Conservation (phyloP, 805 yeast genomes). For the Suhomyces sp. region DNA sequence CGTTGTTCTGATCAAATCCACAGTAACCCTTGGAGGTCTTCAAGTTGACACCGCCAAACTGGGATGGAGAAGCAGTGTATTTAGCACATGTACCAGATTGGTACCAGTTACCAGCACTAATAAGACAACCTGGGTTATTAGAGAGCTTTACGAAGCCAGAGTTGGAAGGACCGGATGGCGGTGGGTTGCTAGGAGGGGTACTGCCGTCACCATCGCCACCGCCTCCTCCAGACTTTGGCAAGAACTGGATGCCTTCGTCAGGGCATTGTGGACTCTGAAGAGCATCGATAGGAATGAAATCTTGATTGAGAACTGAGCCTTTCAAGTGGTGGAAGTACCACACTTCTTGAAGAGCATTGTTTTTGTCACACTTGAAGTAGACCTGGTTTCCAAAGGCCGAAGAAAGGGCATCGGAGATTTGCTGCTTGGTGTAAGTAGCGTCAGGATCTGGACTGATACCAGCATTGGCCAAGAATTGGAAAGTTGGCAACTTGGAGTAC, state of each 20-base stretch:
- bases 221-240: constrained; percentile 52
- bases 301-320: constrained; percentile 17
- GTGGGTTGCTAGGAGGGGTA: constrained; percentile 1
- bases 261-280: constrained; percentile 62
- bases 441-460: constrained; percentile 68
- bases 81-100: constrained; percentile 82
- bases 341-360: constrained; percentile 31
- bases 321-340: constrained; percentile 25
- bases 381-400: constrained; percentile 50
- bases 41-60: constrained; percentile 71
- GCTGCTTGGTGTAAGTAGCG: constrained; percentile 53
- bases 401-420: constrained; percentile 51
- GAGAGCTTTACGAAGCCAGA: constrained; percentile 43
- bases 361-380: constrained; percentile 57
- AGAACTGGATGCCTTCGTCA: constrained; percentile 59
- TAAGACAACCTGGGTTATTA: constrained; percentile 69
- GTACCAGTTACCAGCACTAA: constrained; percentile 85
- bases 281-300: constrained; percentile 45
- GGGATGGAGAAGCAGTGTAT: constrained; percentile 52
- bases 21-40: constrained; percentile 75
- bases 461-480: constrained; percentile 56
- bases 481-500: constrained; percentile 63
- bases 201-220: constrained; percentile 3
- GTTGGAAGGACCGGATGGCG: constrained; percentile 20
- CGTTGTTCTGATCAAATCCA: constrained; percentile 28